Conservation (phyloP, 805 yeast species). For the Yarrowia sp. region DNA sequence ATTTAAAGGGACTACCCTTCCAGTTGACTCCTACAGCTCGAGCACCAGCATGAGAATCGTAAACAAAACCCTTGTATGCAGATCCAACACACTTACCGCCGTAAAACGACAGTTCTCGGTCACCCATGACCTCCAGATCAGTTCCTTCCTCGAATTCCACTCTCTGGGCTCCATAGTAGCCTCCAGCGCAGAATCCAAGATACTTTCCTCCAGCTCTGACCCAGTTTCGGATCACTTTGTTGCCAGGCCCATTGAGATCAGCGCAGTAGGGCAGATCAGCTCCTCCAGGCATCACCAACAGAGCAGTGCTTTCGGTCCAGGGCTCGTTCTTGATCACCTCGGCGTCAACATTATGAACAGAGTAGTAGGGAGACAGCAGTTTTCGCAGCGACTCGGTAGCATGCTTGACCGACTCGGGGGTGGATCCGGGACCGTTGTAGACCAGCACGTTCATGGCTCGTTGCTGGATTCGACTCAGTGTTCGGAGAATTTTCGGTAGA, state of each 20-base stretch:
- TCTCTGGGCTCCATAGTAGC: constrained; percentile 75
- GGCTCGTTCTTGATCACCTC: constrained; percentile 76
- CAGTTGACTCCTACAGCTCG: constrained; percentile 52
- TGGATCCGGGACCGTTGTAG: constrained; percentile 81
- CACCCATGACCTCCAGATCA: constrained; percentile 79
- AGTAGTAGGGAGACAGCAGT: constrained; percentile 84
- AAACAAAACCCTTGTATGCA: constrained; percentile 79
- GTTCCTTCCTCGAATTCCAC: constrained; percentile 87
- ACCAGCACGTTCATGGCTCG: constrained; percentile 72
- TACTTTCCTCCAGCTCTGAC: constrained; percentile 81
- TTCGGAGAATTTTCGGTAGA: constrained; percentile 34
- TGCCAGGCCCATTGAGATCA: constrained; percentile 74
- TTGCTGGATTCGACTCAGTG: constrained; percentile 29
- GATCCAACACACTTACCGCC: constrained; percentile 87
- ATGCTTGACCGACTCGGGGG: constrained; percentile 85
- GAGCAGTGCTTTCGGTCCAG: constrained; percentile 81
- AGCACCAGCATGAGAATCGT: constrained; percentile 79
- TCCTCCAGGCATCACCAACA: constrained; percentile 93
- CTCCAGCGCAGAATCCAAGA: constrained; percentile 96
- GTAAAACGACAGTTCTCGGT: constrained; percentile 79
- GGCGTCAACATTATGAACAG: constrained; percentile 76
- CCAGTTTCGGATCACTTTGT: constrained; percentile 63
- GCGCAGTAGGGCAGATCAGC: constrained; percentile 89
- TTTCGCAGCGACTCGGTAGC: constrained; percentile 76
- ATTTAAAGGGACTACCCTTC: constrained; percentile 40